Evolutionary conservation across 2,329 filamentous ascomycete species (phyloP), one percentile per base, ranked within the genome.

Genomic region (Xylaria sp.): DNA sequence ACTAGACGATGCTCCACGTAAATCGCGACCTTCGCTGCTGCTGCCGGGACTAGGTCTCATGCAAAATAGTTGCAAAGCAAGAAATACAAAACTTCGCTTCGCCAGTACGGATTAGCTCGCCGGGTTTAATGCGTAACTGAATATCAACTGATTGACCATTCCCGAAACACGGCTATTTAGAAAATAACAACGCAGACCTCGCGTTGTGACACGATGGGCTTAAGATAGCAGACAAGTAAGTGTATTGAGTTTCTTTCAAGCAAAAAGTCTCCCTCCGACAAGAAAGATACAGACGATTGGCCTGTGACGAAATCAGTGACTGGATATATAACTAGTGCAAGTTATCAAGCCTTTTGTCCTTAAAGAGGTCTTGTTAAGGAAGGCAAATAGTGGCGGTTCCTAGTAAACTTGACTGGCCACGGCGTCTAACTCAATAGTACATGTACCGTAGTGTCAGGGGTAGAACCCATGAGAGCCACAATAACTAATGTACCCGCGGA

Each of bases 91-190:
- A 49, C 54, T 49, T 65, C 57, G 50, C 57, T 61, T 61, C 50
- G 6, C 50, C 57, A 44, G 20, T 53, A 42, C 31, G 17, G 25
- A 10, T 25, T 54, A 27, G 38, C 15, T 25, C 27, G 6, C 36
- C n/a, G 55, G 45, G 57, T 33, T 47, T 51, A 36, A 51, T 51
- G 45, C 47, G 31, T 42, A 31, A 27, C 62, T 42, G 39, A 56
- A 47, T 25, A 31, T 44, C 39, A 54, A 45, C 60, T 59, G 36
- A 39, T 59, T 54, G 44, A 51, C 55, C 55, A 49, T 50, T 25
- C 61, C 55, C 55, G 50, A 64, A 64, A 67, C 61, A 51, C 50
- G 61, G 50, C 49, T 67, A 44, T 54, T 59, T n/a, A 53, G 55
- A 50, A 36, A 54, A 55, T 64, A 51, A 56, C 65, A 56, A 56